Conservation (phyloP, 2,329 filamentous ascomycete genomes). For the Aaosphaeria pasadenensis region DNA sequence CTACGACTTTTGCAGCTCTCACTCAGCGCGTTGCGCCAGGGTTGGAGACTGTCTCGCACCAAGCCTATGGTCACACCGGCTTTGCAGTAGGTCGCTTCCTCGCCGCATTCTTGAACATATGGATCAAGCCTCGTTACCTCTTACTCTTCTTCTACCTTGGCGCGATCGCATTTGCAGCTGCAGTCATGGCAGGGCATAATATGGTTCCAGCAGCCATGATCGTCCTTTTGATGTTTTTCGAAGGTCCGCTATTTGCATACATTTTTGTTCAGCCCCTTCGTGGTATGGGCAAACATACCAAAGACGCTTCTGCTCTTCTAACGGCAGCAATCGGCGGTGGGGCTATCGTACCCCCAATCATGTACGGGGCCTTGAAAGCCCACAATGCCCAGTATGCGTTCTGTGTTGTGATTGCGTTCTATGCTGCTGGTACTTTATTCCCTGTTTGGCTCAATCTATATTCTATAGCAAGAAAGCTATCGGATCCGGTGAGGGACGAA, state of each 20-base stretch:
- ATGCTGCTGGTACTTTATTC: constrained; percentile 50
- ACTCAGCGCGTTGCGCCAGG: constrained; percentile 39
- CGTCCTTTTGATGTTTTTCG: constrained; percentile 57
- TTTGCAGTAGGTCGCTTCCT: constrained; percentile 60
- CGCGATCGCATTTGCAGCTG: constrained; percentile 49
- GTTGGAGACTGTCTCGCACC: constrained; percentile 40
- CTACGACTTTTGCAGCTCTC: constrained; percentile 48
- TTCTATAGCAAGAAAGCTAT: constrained; percentile 47
- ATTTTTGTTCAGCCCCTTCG: constrained; percentile 59
- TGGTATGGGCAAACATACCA: constrained; percentile 57
- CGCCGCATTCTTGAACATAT: constrained; percentile 51
- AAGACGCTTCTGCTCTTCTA: constrained; percentile 53
- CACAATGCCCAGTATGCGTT: constrained; percentile 48
- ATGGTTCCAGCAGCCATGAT: constrained; percentile 46
- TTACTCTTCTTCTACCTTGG: constrained; percentile 53
- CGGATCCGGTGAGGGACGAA: constrained; percentile 46
- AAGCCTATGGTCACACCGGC: constrained; percentile 55
- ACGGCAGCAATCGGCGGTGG: constrained; percentile 56
- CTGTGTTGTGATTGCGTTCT: constrained; percentile 53
- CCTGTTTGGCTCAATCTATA: constrained; percentile 53
- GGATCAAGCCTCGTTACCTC: constrained; percentile 58
- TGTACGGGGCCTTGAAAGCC: constrained; percentile 43
- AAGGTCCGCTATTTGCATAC: constrained; percentile 59
- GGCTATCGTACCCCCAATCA: constrained; percentile 54
- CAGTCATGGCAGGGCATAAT: constrained; percentile 47